These are phyloP conservation scores for Solanum sparsipilum DNA, from an alignment of 257 asterid genomes.

Conservation along the genomic window DNA sequence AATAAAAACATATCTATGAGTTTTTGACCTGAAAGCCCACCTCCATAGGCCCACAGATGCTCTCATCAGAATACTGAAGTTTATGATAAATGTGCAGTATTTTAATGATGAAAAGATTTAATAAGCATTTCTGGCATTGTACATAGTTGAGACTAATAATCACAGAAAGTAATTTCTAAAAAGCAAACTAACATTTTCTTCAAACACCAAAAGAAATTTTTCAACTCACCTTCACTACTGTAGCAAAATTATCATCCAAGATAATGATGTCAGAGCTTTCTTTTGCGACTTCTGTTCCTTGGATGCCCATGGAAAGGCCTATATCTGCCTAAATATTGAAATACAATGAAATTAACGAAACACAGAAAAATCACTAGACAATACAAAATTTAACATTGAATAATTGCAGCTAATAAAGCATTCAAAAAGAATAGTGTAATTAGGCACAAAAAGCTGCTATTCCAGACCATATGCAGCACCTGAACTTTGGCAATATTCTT, in stretches of 20 bases:
- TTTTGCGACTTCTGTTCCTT: conserved; percentile 97
- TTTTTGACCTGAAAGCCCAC: not conserved
- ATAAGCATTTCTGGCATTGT: not conserved
- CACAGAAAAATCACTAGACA: not conserved
- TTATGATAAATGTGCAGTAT: not conserved
- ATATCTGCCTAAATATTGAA: conserved; percentile 68
- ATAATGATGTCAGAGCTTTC: conserved; percentile 97
- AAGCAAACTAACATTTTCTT: not conserved
- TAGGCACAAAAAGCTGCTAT: not conserved
- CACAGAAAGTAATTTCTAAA: not conserved
- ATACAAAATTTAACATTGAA: not conserved
- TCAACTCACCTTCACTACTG: conserved; percentile 69
- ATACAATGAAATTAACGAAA: not conserved
- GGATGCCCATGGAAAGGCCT: conserved; percentile 94
- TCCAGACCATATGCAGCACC: not conserved
- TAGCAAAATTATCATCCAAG: conserved; percentile 86
- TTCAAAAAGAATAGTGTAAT: not conserved
- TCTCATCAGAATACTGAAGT: not conserved
- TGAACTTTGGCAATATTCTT: not conserved
- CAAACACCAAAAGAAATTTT: not conserved
- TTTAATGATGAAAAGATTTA: not conserved
- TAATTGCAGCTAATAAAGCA: not conserved
- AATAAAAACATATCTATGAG: not conserved
- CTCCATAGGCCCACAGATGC: not conserved
- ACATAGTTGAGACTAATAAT: not conserved